Evolutionary conservation across 2,329 filamentous ascomycete genomes (phyloP), one percentile per base, ranked within the genome.

Genomic region (Stachybotrys chlorohalonatus): DNA sequence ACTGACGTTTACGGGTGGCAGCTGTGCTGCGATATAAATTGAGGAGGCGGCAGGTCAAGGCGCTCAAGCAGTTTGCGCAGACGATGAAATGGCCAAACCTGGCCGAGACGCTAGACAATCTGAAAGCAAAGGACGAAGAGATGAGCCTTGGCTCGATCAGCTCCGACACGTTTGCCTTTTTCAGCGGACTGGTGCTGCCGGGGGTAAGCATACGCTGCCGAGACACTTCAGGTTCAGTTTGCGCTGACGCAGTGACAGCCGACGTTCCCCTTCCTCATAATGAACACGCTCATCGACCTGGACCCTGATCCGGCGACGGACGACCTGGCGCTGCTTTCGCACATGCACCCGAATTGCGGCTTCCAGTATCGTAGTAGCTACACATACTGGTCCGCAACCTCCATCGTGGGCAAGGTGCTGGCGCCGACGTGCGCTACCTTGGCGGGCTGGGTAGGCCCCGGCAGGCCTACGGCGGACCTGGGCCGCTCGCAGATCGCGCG

Each of bases 11-110:
- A 3, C 1, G 13, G 13, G 36, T 3, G n/a, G 17, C 62, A 69
- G 80, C 89, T 50, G 79, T 76, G 56, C 80, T 90, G 49, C 80
- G 84, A 15, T 81, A 85, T 58, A 83, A 79, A 64, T 75, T 83
- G 53, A 86, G 86, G 70, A 80, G 80, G 63, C 77, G 81, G 24
- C 87, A 90, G 66, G 82, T 85, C 57, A 85, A 85, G 64, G 83
- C 85, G 64, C 72, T 91, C 48, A 80, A 81, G 59, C 78, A 79
- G 42, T 90, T 91, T 64, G 85, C 86, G 11, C 77, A 82, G 64
- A 82, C 80, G 63, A 83, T 91, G 74, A 90, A 89, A 68, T 91
- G 87, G 87, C 87, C 87, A 1, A 90, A 90, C 61, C 78, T 89
- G 56, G 73, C 74, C 17, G 81, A 83, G 56, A 83, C 87, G 7